phyloP scores from a whole-genome alignment of 805 yeast genomes.

The Candida alai region DNA sequence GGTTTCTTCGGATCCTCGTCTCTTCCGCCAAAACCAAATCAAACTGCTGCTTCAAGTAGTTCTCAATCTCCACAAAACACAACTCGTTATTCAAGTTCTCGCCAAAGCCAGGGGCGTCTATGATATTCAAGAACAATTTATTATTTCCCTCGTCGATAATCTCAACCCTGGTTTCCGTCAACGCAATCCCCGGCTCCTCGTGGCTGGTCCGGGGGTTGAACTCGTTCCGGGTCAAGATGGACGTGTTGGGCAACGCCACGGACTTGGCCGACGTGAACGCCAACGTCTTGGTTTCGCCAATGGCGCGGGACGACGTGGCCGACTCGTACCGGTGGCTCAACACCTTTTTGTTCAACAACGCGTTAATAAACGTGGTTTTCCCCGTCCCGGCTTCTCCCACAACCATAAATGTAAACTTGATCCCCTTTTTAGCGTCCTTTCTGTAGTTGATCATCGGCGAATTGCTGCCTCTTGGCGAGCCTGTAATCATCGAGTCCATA shows the following conservation, averaged over 20 bases:
- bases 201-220: conserved; percentile 60
- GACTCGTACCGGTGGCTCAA: conserved; percentile 54
- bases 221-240: conserved; percentile 49
- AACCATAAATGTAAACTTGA: conserved; percentile 69
- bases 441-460: conserved; percentile 50
- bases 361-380: conserved; percentile 70
- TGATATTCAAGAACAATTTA: conserved; percentile 52
- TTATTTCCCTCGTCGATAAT: conserved; percentile 57
- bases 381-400: conserved; percentile 77
- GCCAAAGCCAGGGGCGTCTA: conserved; percentile 77
- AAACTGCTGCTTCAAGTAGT: conserved; percentile 71
- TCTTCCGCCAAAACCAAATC: conserved; percentile 81
- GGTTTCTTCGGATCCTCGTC: conserved; percentile 81
- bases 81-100: conserved; percentile 68
- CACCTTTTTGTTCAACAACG: conserved; percentile 58
- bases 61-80: conserved; percentile 63
- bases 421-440: conserved; percentile 68
- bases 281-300: conserved; percentile 44
- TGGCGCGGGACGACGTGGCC: conserved; percentile 11
- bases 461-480: too few species aligned
- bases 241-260: conserved; percentile 51
- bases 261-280: conserved; percentile 56
- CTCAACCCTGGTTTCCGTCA: conserved; percentile 63
- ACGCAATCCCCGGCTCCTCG: conserved; percentile 72
- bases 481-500: too few species aligned